Evolutionary conservation across 805 yeast species (phyloP), one percentile per base, ranked within the genome.

Genomic region (Monosporozyma servazzii): DNA sequence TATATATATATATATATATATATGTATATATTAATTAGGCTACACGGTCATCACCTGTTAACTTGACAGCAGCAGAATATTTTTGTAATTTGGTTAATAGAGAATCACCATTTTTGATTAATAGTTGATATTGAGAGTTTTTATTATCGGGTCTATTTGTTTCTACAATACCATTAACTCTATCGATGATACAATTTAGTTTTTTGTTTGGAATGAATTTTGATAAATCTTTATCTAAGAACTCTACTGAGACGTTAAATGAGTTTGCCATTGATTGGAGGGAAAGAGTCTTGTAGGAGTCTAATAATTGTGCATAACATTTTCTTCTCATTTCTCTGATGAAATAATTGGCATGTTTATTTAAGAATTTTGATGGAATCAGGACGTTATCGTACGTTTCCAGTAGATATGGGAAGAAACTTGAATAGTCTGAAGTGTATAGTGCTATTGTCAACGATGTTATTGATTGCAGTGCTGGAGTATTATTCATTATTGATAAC

Each of bases 121-220:
- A 77, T 56, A 75, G 69, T 66, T 89, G 96, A 69, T 90, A 93
- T 71, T 91, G 98, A 51, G 88, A 86, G 66, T 93, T 91, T 71
- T 93, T 93, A 72, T 86, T 89, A 68, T 93, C 99, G 1, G 97
- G 96, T 59, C 98, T 79, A 70, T 89, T 93, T 17, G 99, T 93
- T 67, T 88, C 95, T 56, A 93, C 87, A 54, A 93, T 88, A 13
- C 95, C 98, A 68, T 89, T 88, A 48, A 93, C 98, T 64, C 88
- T 81, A 68, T 93, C 99, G 64, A 93, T 88, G 48, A 93, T 90
- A 72, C 99, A 93, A 71, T 90, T 91, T 66, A 93, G 77, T 70
- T 88, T 88, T 66, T 90, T 89, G 69, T 84, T 90, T 39, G 97
- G 96, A 60, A 93, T 88, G 66, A 91, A 88, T 65, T 83, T 86